Evolutionary conservation across 2,329 filamentous ascomycete genomes (phyloP).

Genomic region (Penicillium occitanis): DNA sequence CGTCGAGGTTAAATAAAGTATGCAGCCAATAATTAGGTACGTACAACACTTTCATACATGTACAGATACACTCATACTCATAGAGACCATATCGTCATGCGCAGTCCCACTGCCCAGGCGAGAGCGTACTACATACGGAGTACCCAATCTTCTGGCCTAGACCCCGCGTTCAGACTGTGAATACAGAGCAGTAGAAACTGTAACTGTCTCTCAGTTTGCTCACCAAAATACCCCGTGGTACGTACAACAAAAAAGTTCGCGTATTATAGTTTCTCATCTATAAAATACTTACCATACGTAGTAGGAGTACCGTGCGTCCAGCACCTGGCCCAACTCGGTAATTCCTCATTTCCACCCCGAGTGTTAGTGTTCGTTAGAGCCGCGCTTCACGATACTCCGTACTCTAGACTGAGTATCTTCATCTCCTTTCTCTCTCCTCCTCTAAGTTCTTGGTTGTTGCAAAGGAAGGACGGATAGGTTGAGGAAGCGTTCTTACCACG

Average conservation of each 20-base stretch:
- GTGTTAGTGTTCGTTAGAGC: slow-evolving; percentile 10
- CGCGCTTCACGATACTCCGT: slow-evolving; percentile 8
- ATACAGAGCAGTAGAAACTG: neutral
- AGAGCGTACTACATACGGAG: neutral
- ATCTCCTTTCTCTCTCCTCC: neutral
- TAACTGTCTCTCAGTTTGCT: neutral
- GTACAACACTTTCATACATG: neutral
- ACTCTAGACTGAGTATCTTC: neutral
- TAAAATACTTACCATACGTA: neutral
- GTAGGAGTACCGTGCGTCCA: slow-evolving; percentile 11
- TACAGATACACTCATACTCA: neutral
- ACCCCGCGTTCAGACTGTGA: slow-evolving; percentile 1
- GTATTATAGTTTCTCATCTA: neutral
- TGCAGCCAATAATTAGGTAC: neutral
- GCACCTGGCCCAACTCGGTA: slow-evolving; percentile 17
- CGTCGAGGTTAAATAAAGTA: slow-evolving; percentile 12
- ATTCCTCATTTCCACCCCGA: slow-evolving; percentile 11
- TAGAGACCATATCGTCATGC: neutral
- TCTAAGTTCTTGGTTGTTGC: neutral
- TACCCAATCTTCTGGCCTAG: slow-evolving; percentile 4
- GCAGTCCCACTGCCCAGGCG: neutral
- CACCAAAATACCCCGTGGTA: neutral
- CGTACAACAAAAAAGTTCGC: no score
- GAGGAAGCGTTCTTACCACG: neutral
- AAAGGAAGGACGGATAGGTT: neutral